Conservation (phyloP, 106 monocot genomes). For the Dendrobium catenatum region DNA sequence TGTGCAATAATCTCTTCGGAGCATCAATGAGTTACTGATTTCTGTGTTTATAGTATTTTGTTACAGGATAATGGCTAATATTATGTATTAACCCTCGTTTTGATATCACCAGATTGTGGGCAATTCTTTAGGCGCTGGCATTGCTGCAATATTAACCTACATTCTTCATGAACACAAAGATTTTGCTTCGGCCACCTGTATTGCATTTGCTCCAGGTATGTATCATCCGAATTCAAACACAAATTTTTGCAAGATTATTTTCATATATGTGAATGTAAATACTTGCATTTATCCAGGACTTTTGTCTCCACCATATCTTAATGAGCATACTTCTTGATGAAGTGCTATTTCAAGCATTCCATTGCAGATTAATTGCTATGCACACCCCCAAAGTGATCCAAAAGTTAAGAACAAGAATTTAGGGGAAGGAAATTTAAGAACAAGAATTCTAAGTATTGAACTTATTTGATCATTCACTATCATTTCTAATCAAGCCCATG, state of each 20-base stretch:
- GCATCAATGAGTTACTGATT: background rate
- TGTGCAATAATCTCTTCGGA: background rate
- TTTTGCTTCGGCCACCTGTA: slow-evolving; percentile 52
- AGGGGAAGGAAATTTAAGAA: too few relatives aligned
- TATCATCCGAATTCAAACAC: slow-evolving; percentile 1
- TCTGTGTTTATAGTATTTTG: background rate
- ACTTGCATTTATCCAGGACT: too few relatives aligned
- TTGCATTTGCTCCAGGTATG: slow-evolving; percentile 75
- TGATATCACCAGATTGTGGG: slow-evolving; percentile 54
- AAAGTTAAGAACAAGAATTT: too few relatives aligned
- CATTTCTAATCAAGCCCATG: too few relatives aligned
- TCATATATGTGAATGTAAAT: background rate
- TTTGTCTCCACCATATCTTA: too few relatives aligned
- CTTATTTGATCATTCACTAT: too few relatives aligned
- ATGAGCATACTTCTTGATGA: too few relatives aligned
- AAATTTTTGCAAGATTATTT: background rate
- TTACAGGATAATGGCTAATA: background rate
- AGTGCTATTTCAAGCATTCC: too few relatives aligned
- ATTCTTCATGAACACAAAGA: slow-evolving; percentile 61
- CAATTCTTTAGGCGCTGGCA: slow-evolving; percentile 68
- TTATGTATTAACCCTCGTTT: background rate
- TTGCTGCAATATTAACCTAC: slow-evolving; percentile 61
- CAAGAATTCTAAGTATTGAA: too few relatives aligned
- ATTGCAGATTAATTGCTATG: too few relatives aligned
- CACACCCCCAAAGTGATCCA: too few relatives aligned